A percentile compares a stretch with the other conserved stretches of the same genome.
Conservation (phyloP, 305 asterid species). For the Euphrasia arctica region DNA sequence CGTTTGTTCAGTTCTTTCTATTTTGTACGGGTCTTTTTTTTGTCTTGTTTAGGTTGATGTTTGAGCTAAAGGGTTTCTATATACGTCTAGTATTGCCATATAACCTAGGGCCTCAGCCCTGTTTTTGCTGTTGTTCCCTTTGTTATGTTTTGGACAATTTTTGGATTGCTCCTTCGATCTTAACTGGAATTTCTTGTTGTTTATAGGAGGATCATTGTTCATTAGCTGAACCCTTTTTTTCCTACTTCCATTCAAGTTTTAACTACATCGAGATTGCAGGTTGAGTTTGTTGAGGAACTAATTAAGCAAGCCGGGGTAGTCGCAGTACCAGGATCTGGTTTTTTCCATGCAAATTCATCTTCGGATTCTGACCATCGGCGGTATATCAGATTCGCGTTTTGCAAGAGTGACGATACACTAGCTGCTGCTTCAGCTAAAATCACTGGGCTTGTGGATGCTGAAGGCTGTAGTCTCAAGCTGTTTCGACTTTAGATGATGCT, state of each 20-base stretch:
- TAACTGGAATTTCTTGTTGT: too few relatives aligned
- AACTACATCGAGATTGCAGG: constrained; percentile 35
- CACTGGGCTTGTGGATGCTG: constrained; percentile 33
- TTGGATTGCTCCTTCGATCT: too few relatives aligned
- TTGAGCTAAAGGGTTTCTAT: too few relatives aligned
- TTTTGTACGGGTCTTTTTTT: too few relatives aligned
- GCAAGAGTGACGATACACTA: constrained; percentile 68
- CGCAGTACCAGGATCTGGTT: constrained; percentile 88
- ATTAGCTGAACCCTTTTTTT: too few relatives aligned
- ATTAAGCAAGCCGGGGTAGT: constrained; percentile 80
- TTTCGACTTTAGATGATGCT: constrained; percentile 24
- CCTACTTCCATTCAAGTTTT: background rate
- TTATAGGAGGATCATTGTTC: too few relatives aligned
- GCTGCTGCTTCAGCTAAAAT: constrained; percentile 59
- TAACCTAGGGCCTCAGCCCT: too few relatives aligned
- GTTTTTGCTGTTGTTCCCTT: too few relatives aligned
- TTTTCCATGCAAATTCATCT: constrained; percentile 45
- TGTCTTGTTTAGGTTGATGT: too few relatives aligned
- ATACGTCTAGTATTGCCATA: too few relatives aligned
- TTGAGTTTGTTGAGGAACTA: constrained; percentile 70
- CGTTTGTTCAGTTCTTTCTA: too few relatives aligned
- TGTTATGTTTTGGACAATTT: too few relatives aligned
- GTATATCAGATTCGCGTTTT: constrained; percentile 78
- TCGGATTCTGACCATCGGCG: constrained; percentile 25
- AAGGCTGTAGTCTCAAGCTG: constrained; percentile 45